A percentile compares a stretch with the other conserved stretches of the same genome.
Evolutionary conservation across 768 basidiomycete species (phyloP).

Genomic region (Imleria badia): DNA sequence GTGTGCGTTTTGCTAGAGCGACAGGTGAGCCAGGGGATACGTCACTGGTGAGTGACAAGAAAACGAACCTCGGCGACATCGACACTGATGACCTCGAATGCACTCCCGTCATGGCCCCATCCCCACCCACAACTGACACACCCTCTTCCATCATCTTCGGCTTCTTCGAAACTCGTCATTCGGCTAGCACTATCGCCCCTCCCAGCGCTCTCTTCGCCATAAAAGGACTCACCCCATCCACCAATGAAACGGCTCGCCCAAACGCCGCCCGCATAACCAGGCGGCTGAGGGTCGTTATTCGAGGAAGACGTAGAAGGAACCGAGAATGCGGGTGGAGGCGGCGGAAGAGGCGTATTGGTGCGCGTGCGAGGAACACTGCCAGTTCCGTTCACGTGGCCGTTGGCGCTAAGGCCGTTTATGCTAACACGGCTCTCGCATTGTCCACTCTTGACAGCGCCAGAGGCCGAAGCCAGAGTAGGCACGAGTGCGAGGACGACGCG

Average conservation of each 20-base stretch:
- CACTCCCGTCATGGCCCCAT: constrained; percentile 75
- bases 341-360: constrained; percentile 28
- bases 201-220: constrained; percentile 31
- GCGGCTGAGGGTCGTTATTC: constrained; percentile 23
- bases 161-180: constrained; percentile 35
- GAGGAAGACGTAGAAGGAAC: constrained; percentile 27
- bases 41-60: background rate
- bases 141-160: constrained; percentile 58
- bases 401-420: constrained; percentile 11
- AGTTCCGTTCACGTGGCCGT: constrained; percentile 34
- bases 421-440: constrained; percentile 19
- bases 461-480: constrained; percentile 42
- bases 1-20: constrained; percentile 48
- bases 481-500: constrained; percentile 42
- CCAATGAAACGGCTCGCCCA: constrained; percentile 43
- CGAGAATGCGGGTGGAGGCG: constrained; percentile 20
- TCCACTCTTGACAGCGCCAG: constrained; percentile 39
- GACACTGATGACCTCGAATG: constrained; percentile 66
- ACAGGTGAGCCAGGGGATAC: constrained; percentile 3
- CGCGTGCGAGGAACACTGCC: constrained; percentile 30
- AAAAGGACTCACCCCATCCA: constrained; percentile 39
- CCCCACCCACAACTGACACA: constrained; percentile 75
- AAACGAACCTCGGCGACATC: constrained; percentile 61
- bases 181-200: constrained; percentile 24
- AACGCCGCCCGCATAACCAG: constrained; percentile 30